phyloP scores from a whole-genome alignment of 2,329 filamentous ascomycete genomes.

The Aplosporella prunicola region DNA sequence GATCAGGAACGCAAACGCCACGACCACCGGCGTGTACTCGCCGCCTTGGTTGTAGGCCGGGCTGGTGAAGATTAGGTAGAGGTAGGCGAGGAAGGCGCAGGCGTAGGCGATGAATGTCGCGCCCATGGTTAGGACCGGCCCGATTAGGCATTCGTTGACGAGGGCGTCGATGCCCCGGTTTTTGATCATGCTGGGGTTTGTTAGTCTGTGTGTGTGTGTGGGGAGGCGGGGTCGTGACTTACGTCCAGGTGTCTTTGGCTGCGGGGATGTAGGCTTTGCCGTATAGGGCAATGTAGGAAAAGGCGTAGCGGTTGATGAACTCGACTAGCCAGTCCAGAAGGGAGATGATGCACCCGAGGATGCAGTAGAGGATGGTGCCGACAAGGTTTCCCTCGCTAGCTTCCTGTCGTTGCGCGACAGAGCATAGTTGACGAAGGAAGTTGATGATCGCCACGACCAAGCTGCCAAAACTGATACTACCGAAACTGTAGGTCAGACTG shows the following conservation, averaged over 20 bases:
- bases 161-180: constrained; percentile 84
- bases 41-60: constrained; percentile 64
- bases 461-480: constrained; percentile 79
- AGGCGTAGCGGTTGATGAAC: constrained; percentile 87
- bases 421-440: constrained; percentile 70
- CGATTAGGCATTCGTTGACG: constrained; percentile 73
- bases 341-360: constrained; percentile 65
- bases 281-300: constrained; percentile 86
- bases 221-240: constrained; percentile 18
- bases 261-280: constrained; percentile 79
- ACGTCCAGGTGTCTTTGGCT: constrained; percentile 79
- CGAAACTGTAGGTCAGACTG: constrained; percentile 82
- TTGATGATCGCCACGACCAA: constrained; percentile 82
- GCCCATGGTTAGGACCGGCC: constrained; percentile 58
- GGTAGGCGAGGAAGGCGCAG: constrained; percentile 70
- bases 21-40: constrained; percentile 63
- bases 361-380: constrained; percentile 58
- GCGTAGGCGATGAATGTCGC: constrained; percentile 76
- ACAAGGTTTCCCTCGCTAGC: constrained; percentile 60
- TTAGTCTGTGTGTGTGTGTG: not conserved
- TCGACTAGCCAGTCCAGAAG: constrained; percentile 77
- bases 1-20: constrained; percentile 81
- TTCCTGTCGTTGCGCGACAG: constrained; percentile 60
- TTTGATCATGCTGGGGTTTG: constrained; percentile 60
- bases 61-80: constrained; percentile 78